Evolutionary conservation across 441 rosid genomes (phyloP).

Genomic region (Hura crepitans): DNA sequence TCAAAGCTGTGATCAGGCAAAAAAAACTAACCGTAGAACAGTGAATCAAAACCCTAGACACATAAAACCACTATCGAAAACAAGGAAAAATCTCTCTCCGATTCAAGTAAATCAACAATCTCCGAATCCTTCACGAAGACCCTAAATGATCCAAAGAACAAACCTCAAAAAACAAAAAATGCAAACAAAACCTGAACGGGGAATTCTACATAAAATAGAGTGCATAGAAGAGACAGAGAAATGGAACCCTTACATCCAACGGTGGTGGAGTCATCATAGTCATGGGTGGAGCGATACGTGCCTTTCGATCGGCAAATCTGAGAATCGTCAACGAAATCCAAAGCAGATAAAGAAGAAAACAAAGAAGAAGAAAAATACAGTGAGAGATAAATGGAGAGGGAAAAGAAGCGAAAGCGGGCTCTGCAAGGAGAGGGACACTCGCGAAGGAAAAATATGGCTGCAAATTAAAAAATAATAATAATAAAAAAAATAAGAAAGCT

Average conservation of each 20-base stretch:
- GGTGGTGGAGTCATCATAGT: conserved; percentile 84
- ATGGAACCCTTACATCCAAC: conserved; percentile 53
- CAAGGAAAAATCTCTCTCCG: conserved; percentile 14
- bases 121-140: conserved; percentile 19
- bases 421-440: conserved; percentile 26
- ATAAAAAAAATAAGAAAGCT: background rate
- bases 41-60: conserved; percentile 44
- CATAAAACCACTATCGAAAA: background rate
- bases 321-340: conserved; percentile 18
- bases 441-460: conserved; percentile 25
- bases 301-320: conserved; percentile 42
- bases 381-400: conserved; percentile 1
- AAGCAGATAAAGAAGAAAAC: conserved; percentile 23
- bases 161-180: conserved; percentile 10
- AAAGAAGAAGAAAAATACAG: conserved; percentile 14
- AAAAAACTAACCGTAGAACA: conserved; percentile 19
- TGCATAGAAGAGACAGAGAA: conserved; percentile 12
- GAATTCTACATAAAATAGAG: conserved; percentile 14
- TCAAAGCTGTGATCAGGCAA: conserved; percentile 31
- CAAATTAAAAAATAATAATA: background rate
- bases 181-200: conserved; percentile 7
- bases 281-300: conserved; percentile 39
- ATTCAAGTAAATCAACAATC: conserved; percentile 23
- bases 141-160: conserved; percentile 20
- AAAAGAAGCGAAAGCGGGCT: conserved; percentile 21